These are phyloP conservation scores for Wickerhamiella spandovensis DNA, from an alignment of 805 yeast species.

Conservation along the genomic window DNA sequence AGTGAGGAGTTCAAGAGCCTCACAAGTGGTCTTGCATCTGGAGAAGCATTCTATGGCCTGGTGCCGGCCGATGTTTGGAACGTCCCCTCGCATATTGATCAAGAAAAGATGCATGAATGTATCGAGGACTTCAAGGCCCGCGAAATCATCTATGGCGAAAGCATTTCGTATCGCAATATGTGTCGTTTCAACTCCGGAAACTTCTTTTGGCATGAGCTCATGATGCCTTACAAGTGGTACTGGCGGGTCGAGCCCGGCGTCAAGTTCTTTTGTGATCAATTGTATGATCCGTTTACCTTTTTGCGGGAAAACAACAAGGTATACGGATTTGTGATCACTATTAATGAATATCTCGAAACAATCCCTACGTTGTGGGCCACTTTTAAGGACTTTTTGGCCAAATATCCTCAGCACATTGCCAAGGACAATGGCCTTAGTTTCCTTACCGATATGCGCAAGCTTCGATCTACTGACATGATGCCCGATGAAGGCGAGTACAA, in stretches of 20 bases:
- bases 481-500: conserved; percentile 50
- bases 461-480: conserved; percentile 31
- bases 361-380: conserved; percentile 75
- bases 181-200: conserved; percentile 88
- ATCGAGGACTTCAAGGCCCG: conserved; percentile 33
- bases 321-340: conserved; percentile 76
- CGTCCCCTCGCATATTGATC: conserved; percentile 58
- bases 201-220: conserved; percentile 66
- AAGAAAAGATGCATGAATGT: conserved; percentile 36
- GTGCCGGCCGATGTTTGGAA: conserved; percentile 82
- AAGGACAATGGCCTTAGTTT: conserved; percentile 48
- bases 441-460: conserved; percentile 36
- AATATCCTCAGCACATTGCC: conserved; percentile 48
- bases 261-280: conserved; percentile 65
- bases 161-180: conserved; percentile 75
- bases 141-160: conserved; percentile 50
- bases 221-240: conserved; percentile 70
- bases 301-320: conserved; percentile 64
- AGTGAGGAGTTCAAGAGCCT: conserved; percentile 63
- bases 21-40: conserved; percentile 58
- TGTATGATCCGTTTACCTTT: conserved; percentile 64
- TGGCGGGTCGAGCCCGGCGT: conserved; percentile 95
- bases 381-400: conserved; percentile 45
- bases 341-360: conserved; percentile 73
- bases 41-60: conserved; percentile 61